Evolutionary conservation across 495 filamentous ascomycete genomes (phyloP).

Genomic region (Melanomma pulvis-pyrius): DNA sequence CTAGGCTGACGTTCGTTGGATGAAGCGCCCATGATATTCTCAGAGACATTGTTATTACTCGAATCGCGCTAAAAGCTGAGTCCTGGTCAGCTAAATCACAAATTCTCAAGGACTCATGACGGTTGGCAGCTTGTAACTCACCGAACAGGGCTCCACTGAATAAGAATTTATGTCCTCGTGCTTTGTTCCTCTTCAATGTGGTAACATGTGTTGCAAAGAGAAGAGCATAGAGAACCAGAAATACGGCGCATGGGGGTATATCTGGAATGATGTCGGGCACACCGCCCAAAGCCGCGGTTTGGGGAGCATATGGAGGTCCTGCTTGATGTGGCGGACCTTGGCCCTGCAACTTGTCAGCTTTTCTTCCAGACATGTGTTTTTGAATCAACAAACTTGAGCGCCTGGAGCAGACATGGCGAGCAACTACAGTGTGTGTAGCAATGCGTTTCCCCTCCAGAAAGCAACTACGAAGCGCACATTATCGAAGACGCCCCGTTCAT

Average conservation of each 20-base stretch:
- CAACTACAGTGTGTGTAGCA: neutral
- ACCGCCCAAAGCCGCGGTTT: constrained; percentile 38
- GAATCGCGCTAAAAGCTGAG: constrained; percentile 68
- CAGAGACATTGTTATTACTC: constrained; percentile 65
- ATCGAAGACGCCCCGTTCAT: neutral
- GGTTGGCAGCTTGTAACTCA: constrained; percentile 18
- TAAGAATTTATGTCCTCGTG: constrained; percentile 42
- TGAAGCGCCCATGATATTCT: constrained; percentile 63
- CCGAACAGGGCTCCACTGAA: constrained; percentile 67
- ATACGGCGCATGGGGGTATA: constrained; percentile 42
- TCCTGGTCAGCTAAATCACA: constrained; percentile 9
- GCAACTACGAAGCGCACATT: neutral
- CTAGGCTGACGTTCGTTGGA: constrained; percentile 55
- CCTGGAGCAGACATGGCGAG: constrained; percentile 8
- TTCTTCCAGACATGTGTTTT: neutral
- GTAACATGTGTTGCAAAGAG: constrained; percentile 37
- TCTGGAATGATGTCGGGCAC: constrained; percentile 41
- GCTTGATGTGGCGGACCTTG: neutral
- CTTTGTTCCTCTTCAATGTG: constrained; percentile 39
- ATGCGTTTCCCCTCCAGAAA: neutral
- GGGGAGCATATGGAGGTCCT: constrained; percentile 44
- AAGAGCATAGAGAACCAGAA: constrained; percentile 44
- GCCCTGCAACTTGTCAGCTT: neutral
- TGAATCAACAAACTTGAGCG: neutral
- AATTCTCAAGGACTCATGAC: neutral